These are phyloP conservation scores for Coemansia sp. DNA, from an alignment of 192 early-diverging fungal species.

Conservation along the genomic window DNA sequence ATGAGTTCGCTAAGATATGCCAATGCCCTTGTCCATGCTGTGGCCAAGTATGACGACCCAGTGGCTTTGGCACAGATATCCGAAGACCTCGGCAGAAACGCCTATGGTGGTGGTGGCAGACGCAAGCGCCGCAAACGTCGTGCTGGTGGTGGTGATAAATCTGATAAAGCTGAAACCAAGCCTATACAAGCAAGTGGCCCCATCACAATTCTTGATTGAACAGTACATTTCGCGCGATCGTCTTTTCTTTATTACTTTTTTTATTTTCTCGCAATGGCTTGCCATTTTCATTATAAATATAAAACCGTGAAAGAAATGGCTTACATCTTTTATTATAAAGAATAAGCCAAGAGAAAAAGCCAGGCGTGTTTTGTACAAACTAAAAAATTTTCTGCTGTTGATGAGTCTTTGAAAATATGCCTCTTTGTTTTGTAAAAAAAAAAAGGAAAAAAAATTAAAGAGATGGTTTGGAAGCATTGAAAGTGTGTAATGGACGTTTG, in stretches of 20 bases:
- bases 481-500: no score
- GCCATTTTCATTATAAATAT: no score
- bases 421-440: not conserved
- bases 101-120: not conserved
- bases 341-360: no score
- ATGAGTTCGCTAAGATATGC: slow-evolving; percentile 94
- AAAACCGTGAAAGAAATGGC: not conserved
- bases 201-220: no score
- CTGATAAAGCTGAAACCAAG: not conserved
- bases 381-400: not conserved
- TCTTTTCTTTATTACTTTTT: not conserved
- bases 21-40: slow-evolving; percentile 92
- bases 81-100: slow-evolving; percentile 76
- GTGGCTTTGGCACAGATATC: slow-evolving; percentile 85
- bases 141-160: not conserved
- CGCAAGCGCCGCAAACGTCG: no score
- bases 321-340: no score
- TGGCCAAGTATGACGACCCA: slow-evolving; percentile 91
- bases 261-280: no score
- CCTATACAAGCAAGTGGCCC: no score
- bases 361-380: not conserved
- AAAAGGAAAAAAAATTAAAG: not conserved
- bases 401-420: not conserved
- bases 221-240: no score
- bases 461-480: not conserved